Evolutionary conservation across 2,329 filamentous ascomycete genomes (phyloP).

Genomic region (Mycosphaerelloides madeirae): DNA sequence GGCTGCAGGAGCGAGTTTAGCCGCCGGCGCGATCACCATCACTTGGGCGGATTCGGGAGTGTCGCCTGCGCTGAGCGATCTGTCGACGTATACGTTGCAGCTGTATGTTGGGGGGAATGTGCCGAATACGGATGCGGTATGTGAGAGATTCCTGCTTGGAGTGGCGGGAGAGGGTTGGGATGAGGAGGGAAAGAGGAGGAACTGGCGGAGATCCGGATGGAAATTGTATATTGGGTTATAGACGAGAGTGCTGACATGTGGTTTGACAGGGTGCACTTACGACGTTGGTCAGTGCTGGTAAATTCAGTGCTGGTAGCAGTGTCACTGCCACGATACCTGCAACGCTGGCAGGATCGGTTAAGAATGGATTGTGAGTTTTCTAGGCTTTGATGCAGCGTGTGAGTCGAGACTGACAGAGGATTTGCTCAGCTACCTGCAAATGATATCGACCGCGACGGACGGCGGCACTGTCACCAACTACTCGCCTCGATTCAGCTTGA

Average conservation of each 20-base stretch:
- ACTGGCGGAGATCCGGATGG: too few species aligned
- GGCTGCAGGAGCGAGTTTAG: slow-evolving; percentile 46
- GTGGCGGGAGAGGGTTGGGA: not conserved
- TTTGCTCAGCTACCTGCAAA: slow-evolving; percentile 51
- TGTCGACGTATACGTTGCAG: slow-evolving; percentile 54
- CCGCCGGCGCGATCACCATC: slow-evolving; percentile 48
- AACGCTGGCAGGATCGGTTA: slow-evolving; percentile 29
- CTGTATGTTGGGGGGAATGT: slow-evolving; percentile 58
- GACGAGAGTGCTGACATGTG: not conserved
- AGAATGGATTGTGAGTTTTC: slow-evolving; percentile 53
- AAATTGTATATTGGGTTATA: not conserved
- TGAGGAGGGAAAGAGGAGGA: not conserved
- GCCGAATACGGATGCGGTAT: slow-evolving; percentile 40
- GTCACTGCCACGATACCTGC: slow-evolving; percentile 16
- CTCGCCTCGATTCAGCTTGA: slow-evolving; percentile 60
- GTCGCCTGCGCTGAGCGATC: slow-evolving; percentile 46
- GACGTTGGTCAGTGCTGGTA: slow-evolving; percentile 6
- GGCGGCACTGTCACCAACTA: slow-evolving; percentile 56
- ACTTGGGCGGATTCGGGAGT: slow-evolving; percentile 54
- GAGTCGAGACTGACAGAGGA: slow-evolving; percentile 4
- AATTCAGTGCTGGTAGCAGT: slow-evolving; percentile 11
- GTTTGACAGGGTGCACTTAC: slow-evolving; percentile 7
- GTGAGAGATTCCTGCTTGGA: slow-evolving; percentile 7
- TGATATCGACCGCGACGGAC: slow-evolving; percentile 52
- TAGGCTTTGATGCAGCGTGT: not conserved